Evolutionary conservation across 2,329 filamentous ascomycete genomes (phyloP), one percentile per base, ranked within the genome.

Genomic region (Eutypella sp.): DNA sequence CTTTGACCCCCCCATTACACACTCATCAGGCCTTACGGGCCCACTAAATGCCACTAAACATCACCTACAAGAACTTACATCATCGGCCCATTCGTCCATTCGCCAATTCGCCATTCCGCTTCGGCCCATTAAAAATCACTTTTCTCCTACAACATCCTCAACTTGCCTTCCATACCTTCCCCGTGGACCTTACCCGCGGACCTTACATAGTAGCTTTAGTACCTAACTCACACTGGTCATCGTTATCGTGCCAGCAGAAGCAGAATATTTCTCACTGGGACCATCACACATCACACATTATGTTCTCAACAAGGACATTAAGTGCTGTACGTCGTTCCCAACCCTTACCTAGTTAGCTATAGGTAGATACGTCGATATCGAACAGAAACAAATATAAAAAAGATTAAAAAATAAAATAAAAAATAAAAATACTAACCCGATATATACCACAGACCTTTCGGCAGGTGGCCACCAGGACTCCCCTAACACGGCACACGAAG

Each of bases 401-500:
- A n/a, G n/a, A n/a, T n/a, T n/a, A n/a, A n/a, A n/a, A n/a, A n/a
- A n/a, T n/a, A n/a, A n/a, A n/a, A n/a, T n/a, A n/a, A n/a, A n/a
- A n/a, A n/a, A n/a, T n/a, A n/a, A n/a, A n/a, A n/a, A 33, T 4
- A 33, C 29, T 15, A 4, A 7, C 29, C 18, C 8, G 34, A 24
- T 20, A 49, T 19, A 20, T 23, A 11, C 18, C 20, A 5, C 53
- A 76, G 73, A 65, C 66, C 50, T 68, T 75, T 59, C 68, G 69
- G 54, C 67, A 69, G 29, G 29, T 33, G 59, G 67, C 71, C 40
- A 62, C 70, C 47, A 69, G 69, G 47, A n/a, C n/a, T n/a, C 69
- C 60, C 15, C 40, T 60, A 42, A 50, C 54, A 34, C 49, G 55
- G n/a, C 54, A 50, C 43, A 29, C 45, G 39, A 39, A 24, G 10